Evolutionary conservation across 805 yeast genomes (phyloP), one percentile per base, ranked within the genome.

Genomic region (Suhomyces vadensis): DNA sequence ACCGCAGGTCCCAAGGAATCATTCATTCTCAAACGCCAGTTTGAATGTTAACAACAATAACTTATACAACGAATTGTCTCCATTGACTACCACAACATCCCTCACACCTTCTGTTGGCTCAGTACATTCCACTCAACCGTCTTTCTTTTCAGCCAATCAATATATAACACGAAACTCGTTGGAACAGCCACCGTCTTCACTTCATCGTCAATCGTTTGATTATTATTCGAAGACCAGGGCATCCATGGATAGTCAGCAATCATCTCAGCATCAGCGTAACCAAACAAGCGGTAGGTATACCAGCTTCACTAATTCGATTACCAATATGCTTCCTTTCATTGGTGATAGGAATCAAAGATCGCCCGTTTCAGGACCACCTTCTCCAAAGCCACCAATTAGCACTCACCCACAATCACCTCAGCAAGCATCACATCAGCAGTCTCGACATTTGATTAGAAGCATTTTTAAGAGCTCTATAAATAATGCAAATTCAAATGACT

Each of bases 91-190:
- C 4, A 67, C 74, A 8, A 70, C 75, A 0, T 69, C 74, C 3
- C 59, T 67, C 35, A 67, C 75, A 0, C 75, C 73, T 0, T 69
- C 74, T 9, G 57, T 68, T 2, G 59, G 63, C 22, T 69, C 74
- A 2, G 49, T 69, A 11, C 75, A 71, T 45, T 69, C 73, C 31
- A 58, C 67, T 2, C 77, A 71, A 43, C 74, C 70, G 5, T 69
- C 74, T 3, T 71, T 69, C 45, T 68, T 71, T 47, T 66, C 72
- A 1, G 75, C 77, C 4, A 69, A 69, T 27, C 77, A 71, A 48
- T 67, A 60, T 53, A 53, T 71, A 31, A 52, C 64, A 3, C 55
- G 75, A 22, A 63, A 60, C 40, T 69, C 73, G 31, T 40, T 71
- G 14, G 77, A 71, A 19, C 70, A 64, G 42, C 54, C 65, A 3